Evolutionary conservation across 2,329 filamentous ascomycete genomes (phyloP).

Genomic region (Cryphonectria naterciae): DNA sequence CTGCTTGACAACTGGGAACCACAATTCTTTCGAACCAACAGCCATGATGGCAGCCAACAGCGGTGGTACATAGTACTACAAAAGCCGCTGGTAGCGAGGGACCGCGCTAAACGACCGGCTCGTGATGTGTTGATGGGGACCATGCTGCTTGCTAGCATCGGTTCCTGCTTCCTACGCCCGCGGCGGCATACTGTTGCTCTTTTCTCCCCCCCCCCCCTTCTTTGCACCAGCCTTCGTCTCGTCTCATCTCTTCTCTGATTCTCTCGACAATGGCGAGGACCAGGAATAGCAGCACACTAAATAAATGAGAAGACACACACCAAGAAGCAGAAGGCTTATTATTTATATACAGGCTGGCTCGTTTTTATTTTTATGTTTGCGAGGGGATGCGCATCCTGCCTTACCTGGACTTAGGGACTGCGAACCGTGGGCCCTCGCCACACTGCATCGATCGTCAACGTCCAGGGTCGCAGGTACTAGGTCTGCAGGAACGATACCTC

Average conservation of each 20-base stretch:
- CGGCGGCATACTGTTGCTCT: background rate
- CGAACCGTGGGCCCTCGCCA: conserved; percentile 17
- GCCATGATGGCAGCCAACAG: background rate
- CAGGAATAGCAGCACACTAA: background rate
- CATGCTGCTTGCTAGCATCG: conserved; percentile 13
- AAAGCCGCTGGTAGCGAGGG: conserved; percentile 14
- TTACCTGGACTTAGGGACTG: background rate
- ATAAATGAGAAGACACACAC: background rate
- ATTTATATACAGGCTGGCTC: background rate
- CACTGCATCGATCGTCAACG: conserved; percentile 22
- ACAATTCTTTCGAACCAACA: conserved; percentile 13
- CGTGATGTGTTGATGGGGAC: background rate
- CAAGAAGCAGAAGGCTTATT: background rate
- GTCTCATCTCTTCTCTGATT: conserved; percentile 9
- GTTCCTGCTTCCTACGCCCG: conserved; percentile 6
- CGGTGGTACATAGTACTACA: background rate
- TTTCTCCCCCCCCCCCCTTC: background rate
- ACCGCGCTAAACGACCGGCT: background rate
- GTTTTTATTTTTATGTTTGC: background rate
- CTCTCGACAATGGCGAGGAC: conserved; percentile 15
- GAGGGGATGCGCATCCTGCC: background rate
- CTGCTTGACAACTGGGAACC: conserved; percentile 6
- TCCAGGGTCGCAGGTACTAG: conserved; percentile 1
- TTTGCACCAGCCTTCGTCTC: conserved; percentile 16
- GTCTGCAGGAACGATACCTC: conserved; percentile 24